phyloP scores from a whole-genome alignment of 139 green algal species.

The Picochlorum sp. region DNA sequence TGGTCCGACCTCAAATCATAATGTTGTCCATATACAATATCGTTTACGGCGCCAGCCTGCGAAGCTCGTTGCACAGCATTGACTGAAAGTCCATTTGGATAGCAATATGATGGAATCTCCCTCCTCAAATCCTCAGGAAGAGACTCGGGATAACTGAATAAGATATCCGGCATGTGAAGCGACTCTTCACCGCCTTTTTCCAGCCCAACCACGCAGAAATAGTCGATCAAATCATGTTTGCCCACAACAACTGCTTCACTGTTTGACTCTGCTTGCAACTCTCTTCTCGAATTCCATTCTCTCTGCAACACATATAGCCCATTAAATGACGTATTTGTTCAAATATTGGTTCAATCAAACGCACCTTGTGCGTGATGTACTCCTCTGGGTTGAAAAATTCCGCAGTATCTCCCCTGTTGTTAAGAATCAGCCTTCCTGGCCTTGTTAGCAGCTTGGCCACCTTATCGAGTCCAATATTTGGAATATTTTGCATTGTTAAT shows the following conservation, averaged over 20 bases:
- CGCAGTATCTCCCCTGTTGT: too few relatives aligned
- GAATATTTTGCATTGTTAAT: too few relatives aligned
- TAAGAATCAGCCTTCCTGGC: too few relatives aligned
- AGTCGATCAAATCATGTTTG: conserved; percentile 41
- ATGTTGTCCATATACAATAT: conserved; percentile 62
- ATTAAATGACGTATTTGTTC: not conserved
- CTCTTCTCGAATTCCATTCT: not conserved
- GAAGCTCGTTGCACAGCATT: conserved; percentile 57
- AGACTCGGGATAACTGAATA: not conserved
- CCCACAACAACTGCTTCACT: not conserved
- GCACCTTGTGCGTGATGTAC: conserved; percentile 22
- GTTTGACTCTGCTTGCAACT: not conserved
- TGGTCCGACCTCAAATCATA: conserved; percentile 40
- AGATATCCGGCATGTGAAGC: not conserved
- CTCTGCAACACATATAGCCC: not conserved
- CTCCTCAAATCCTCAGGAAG: conserved; percentile 28
- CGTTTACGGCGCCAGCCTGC: conserved; percentile 55
- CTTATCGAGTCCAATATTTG: not conserved
- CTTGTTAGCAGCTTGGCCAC: not conserved
- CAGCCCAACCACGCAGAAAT: conserved; percentile 65
- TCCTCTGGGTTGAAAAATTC: conserved; percentile 26
- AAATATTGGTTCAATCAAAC: not conserved
- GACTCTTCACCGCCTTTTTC: conserved; percentile 22
- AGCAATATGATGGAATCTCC: conserved; percentile 63
- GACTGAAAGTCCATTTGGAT: conserved; percentile 56